Evolutionary conservation across 306 rosid genomes (phyloP).

Genomic region (Myrica gale): DNA sequence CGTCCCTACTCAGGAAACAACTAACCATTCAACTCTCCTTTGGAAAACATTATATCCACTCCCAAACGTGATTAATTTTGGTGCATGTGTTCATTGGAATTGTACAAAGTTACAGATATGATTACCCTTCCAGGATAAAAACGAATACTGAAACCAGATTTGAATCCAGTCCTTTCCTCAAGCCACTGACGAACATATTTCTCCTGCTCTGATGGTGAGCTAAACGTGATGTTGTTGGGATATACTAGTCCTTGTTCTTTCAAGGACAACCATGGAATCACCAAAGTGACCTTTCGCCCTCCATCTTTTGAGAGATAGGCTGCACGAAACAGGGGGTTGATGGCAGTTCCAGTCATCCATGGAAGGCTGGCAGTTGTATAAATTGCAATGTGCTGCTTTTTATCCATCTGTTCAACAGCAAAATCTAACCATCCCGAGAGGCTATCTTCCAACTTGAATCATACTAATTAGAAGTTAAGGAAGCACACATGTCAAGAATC

Average conservation of each 20-base stretch:
- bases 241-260: slow-evolving; percentile 72
- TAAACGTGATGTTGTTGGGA: slow-evolving; percentile 68
- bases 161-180: slow-evolving; percentile 71
- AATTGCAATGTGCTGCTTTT: slow-evolving; percentile 71
- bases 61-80: slow-evolving; percentile 3
- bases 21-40: neutral
- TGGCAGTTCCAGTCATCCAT: slow-evolving; percentile 98
- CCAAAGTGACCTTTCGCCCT: slow-evolving; percentile 67
- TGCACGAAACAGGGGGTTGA: slow-evolving; percentile 93
- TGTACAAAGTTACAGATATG: slow-evolving; percentile 20
- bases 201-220: slow-evolving; percentile 67
- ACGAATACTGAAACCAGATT: slow-evolving; percentile 47
- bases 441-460: slow-evolving; percentile 11
- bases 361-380: slow-evolving; percentile 99
- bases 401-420: slow-evolving; percentile 53
- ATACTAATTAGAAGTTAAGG: slow-evolving; percentile 10
- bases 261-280: slow-evolving; percentile 85
- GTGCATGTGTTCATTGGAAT: neutral
- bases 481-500: slow-evolving; percentile 23
- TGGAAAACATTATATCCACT: neutral
- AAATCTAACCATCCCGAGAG: slow-evolving; percentile 17
- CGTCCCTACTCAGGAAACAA: neutral
- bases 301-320: slow-evolving; percentile 69
- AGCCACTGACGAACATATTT: slow-evolving; percentile 72
- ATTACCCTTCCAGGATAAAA: slow-evolving; percentile 86